Percentiles rank a stretch among this genome's conserved stretches.
phyloP scores from a whole-genome alignment of 1,139 yeast species.

The Trichomonascaceae sp. region DNA sequence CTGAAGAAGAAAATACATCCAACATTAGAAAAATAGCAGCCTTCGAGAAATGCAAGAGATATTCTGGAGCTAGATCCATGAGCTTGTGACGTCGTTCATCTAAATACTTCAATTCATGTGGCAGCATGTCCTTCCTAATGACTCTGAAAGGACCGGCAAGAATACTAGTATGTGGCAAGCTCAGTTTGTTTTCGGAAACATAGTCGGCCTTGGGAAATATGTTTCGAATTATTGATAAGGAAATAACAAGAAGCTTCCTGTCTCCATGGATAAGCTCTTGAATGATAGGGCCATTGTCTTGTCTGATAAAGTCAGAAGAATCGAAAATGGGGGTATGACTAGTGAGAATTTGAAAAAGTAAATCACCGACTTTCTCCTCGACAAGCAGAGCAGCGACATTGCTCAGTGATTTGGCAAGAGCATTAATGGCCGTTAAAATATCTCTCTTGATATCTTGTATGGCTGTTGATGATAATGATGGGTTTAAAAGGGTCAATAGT shows the following conservation, averaged over 20 bases:
- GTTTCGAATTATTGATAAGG: slow-evolving; percentile 52
- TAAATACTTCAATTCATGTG: slow-evolving; percentile 12
- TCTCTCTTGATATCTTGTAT: slow-evolving; percentile 22
- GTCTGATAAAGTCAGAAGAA: slow-evolving; percentile 19
- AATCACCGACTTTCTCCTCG: slow-evolving; percentile 26
- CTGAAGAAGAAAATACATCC: slow-evolving; percentile 68
- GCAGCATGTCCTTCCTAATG: slow-evolving; percentile 5
- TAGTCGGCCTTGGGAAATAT: slow-evolving; percentile 36
- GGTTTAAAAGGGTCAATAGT: slow-evolving; percentile 22
- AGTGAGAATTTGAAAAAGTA: slow-evolving; percentile 31
- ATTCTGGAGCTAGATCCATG: slow-evolving; percentile 14
- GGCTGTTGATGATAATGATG: slow-evolving; percentile 17
- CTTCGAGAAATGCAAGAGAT: slow-evolving; percentile 39
- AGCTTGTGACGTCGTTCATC: slow-evolving; percentile 14
- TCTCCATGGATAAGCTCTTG: slow-evolving; percentile 76
- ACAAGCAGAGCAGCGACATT: slow-evolving; percentile 25
- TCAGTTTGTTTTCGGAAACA: slow-evolving; percentile 9
- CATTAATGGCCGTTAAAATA: slow-evolving; percentile 33
- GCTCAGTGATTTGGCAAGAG: slow-evolving; percentile 40
- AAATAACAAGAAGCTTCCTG: slow-evolving; percentile 52
- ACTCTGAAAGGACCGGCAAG: slow-evolving; percentile 28
- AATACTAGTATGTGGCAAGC: not conserved
- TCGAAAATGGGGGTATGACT: slow-evolving; percentile 28
- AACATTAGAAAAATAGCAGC: slow-evolving; percentile 56
- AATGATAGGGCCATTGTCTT: slow-evolving; percentile 39